These are phyloP conservation scores for Kuraishia borneana DNA, from an alignment of 805 yeast species.

Conservation along the genomic window DNA sequence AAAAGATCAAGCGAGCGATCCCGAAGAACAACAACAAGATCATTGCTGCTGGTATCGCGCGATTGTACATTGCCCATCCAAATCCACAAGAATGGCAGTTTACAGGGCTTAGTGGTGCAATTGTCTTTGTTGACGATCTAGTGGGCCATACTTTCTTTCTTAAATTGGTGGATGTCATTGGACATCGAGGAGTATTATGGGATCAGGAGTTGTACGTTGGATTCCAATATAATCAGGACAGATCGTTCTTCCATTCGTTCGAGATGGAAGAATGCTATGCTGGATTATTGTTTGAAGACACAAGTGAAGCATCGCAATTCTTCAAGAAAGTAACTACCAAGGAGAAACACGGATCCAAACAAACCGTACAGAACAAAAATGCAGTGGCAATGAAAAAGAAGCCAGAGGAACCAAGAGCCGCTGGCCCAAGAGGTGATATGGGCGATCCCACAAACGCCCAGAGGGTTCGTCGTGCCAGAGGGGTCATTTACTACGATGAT, in stretches of 20 bases:
- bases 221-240: conserved; percentile 85
- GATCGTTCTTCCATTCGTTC: conserved; percentile 90
- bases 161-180: conserved; percentile 77
- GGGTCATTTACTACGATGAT: conserved; percentile 62
- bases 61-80: conserved; percentile 85
- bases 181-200: conserved; percentile 86
- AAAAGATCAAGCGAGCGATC: conserved; percentile 75
- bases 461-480: conserved; percentile 43
- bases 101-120: conserved; percentile 86
- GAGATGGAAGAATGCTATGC: conserved; percentile 84
- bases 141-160: conserved; percentile 92
- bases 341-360: conserved; percentile 78
- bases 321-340: conserved; percentile 63
- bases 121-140: conserved; percentile 78
- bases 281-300: conserved; percentile 84
- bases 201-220: conserved; percentile 90
- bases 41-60: conserved; percentile 82
- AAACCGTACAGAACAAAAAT: conserved; percentile 75
- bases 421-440: conserved; percentile 61
- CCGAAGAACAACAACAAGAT: conserved; percentile 85
- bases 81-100: conserved; percentile 70
- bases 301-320: conserved; percentile 79
- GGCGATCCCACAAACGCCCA: conserved; percentile 35
- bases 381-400: conserved; percentile 71
- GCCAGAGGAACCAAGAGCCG: conserved; percentile 19